A percentile compares a stretch with the other conserved stretches of the same genome.
phyloP scores from a whole-genome alignment of 805 yeast species.

The Hagleromyces aurorensis region DNA sequence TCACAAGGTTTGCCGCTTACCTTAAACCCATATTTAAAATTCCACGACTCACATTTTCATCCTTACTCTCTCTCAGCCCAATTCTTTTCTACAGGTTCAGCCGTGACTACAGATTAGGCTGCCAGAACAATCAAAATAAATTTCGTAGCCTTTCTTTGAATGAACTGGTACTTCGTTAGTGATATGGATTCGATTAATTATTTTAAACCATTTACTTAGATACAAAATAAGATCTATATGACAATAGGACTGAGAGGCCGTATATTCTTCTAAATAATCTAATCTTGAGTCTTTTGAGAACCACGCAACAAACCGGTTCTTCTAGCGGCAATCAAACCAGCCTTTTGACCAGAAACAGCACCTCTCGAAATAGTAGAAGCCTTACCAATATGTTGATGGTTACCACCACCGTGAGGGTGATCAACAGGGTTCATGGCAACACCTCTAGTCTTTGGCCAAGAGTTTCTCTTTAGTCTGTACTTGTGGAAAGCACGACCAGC shows the following conservation, averaged over 20 bases:
- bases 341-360: conserved; percentile 99
- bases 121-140: too few species aligned
- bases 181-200: conserved; percentile 10
- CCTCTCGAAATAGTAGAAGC: conserved; percentile 99
- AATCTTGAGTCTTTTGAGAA: conserved; percentile 89
- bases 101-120: too few species aligned
- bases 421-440: conserved; percentile 99
- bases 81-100: too few species aligned
- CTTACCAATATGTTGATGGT: conserved; percentile 99
- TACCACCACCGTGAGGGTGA: conserved; percentile 99
- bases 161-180: too few species aligned
- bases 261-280: conserved; percentile 32
- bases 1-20: too few species aligned
- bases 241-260: conserved; percentile 23
- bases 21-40: too few species aligned
- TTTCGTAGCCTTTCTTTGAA: too few species aligned
- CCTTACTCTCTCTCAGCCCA: too few species aligned
- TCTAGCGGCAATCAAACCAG: conserved; percentile 99
- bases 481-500: conserved; percentile 99
- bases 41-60: too few species aligned
- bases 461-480: conserved; percentile 98
- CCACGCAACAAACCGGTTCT: conserved; percentile 99
- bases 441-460: conserved; percentile 99
- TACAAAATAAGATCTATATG: conserved; percentile 12
- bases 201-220: conserved; percentile 14